phyloP scores from a whole-genome alignment of 2,329 filamentous ascomycete species.

The Ceratocystis alfenasii region DNA sequence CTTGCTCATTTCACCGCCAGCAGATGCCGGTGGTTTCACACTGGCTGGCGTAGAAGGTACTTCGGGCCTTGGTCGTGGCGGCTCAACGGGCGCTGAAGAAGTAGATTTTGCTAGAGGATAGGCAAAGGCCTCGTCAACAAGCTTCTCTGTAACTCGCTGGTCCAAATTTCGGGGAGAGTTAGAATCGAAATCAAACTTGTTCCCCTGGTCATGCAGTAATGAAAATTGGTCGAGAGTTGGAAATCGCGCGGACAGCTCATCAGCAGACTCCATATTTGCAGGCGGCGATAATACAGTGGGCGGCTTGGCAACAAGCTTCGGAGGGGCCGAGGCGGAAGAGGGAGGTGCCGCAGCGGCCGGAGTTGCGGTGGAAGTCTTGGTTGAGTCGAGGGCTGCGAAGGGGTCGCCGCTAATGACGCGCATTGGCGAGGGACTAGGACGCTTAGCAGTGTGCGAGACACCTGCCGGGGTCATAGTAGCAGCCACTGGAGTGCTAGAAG shows the following conservation, averaged over 20 bases:
- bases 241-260: constrained; percentile 76
- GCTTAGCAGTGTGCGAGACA: not conserved
- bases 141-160: constrained; percentile 57
- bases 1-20: constrained; percentile 41
- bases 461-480: not conserved
- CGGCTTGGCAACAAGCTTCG: constrained; percentile 8
- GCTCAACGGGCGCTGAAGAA: constrained; percentile 25
- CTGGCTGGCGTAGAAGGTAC: not conserved
- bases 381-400: constrained; percentile 77
- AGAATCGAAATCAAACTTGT: constrained; percentile 72
- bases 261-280: constrained; percentile 35
- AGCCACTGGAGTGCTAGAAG: constrained; percentile 26
- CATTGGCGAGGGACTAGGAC: constrained; percentile 54
- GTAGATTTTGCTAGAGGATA: constrained; percentile 29
- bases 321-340: not conserved
- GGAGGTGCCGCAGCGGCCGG: not conserved
- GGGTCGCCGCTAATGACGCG: constrained; percentile 64
- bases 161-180: constrained; percentile 44
- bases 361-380: constrained; percentile 26
- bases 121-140: constrained; percentile 77
- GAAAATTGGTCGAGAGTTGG: constrained; percentile 90
- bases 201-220: constrained; percentile 69
- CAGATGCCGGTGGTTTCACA: constrained; percentile 29
- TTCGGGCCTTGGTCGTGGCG: not conserved
- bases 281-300: constrained; percentile 9